A percentile compares a stretch with the other conserved stretches of the same genome.
These are phyloP conservation scores for Quercus lobata DNA, from an alignment of 331 rosid genomes.

Conservation along the genomic window DNA sequence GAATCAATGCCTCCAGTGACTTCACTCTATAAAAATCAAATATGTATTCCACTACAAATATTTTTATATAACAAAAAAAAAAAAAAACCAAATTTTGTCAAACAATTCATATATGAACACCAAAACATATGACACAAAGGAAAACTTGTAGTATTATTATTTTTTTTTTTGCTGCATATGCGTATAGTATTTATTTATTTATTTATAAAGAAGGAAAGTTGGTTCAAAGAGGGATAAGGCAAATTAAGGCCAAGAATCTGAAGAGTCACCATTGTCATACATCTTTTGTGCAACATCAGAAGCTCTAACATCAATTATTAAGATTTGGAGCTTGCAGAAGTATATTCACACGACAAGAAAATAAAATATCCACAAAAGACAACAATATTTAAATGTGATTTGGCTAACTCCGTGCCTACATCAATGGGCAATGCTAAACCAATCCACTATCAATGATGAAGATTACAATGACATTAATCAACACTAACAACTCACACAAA, in stretches of 20 bases:
- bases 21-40: conserved; percentile 35
- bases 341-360: no score
- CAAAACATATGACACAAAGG: neutral
- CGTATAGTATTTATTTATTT: neutral
- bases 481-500: no score
- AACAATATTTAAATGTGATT: no score
- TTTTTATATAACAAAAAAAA: neutral
- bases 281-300: neutral
- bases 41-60: neutral
- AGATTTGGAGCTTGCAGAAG: no score
- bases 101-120: conserved; percentile 46
- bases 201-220: conserved; percentile 9
- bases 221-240: conserved; percentile 3
- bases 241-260: conserved; percentile 40
- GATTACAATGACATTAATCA: no score
- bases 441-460: no score
- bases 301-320: no score
- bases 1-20: conserved; percentile 99
- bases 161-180: neutral
- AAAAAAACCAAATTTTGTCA: neutral
- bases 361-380: no score
- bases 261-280: conserved; percentile 40
- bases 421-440: no score
- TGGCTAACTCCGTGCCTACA: no score
- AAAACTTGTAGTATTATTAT: neutral